These are phyloP conservation scores for Termitomyces sp. DNA, from an alignment of 768 basidiomycete species.

Conservation along the genomic window DNA sequence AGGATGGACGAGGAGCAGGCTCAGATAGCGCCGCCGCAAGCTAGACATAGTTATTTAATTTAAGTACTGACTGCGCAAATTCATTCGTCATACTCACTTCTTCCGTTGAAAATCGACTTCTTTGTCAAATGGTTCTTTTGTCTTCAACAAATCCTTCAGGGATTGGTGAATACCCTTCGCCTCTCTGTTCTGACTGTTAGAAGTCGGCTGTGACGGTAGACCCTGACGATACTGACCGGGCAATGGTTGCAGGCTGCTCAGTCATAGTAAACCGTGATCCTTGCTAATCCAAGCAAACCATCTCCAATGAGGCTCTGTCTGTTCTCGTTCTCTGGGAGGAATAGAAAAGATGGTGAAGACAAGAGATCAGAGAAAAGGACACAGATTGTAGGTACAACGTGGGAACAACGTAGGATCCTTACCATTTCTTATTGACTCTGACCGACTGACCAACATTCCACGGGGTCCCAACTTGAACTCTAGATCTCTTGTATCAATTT, in stretches of 20 bases:
- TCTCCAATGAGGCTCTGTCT: slow-evolving; percentile 17
- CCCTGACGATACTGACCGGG: slow-evolving; percentile 31
- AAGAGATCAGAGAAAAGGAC: slow-evolving; percentile 12
- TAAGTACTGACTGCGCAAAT: slow-evolving; percentile 9
- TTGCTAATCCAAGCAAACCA: slow-evolving; percentile 24
- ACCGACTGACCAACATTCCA: not conserved
- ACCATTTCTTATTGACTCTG: not conserved
- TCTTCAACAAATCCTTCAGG: slow-evolving; percentile 71
- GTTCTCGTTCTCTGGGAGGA: slow-evolving; percentile 3
- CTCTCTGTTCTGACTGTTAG: slow-evolving; percentile 46
- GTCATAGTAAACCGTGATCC: slow-evolving; percentile 29
- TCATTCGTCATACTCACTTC: slow-evolving; percentile 49
- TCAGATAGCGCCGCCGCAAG: slow-evolving; percentile 65
- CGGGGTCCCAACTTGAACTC: not conserved
- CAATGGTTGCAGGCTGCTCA: slow-evolving; percentile 37
- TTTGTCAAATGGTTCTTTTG: slow-evolving; percentile 73
- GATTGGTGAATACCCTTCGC: slow-evolving; percentile 70
- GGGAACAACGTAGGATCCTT: slow-evolving; percentile 13
- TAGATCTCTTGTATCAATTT: not conserved
- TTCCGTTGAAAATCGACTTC: slow-evolving; percentile 85
- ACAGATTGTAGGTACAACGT: slow-evolving; percentile 12
- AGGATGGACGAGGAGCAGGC: slow-evolving; percentile 62
- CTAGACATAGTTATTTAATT: slow-evolving; percentile 28
- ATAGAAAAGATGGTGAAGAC: slow-evolving; percentile 1
- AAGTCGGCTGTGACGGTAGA: slow-evolving; percentile 13